Percentiles rank a stretch among this genome's conserved stretches.
Evolutionary conservation across 2,329 filamentous ascomycete genomes (phyloP).

Genomic region (Xylaria sp.): DNA sequence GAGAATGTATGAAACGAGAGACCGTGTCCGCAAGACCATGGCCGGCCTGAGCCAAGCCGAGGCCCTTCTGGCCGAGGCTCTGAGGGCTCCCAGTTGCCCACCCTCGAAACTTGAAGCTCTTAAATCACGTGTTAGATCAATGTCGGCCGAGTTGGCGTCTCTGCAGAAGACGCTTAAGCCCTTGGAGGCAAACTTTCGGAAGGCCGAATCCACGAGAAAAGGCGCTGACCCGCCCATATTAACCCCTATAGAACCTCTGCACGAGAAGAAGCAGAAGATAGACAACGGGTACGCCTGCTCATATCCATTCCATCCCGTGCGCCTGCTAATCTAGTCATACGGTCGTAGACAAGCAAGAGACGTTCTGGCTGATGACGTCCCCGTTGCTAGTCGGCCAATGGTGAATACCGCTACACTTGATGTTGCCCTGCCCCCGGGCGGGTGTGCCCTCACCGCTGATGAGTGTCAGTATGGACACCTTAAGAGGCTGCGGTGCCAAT

Average conservation of each 20-base stretch:
- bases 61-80: not conserved
- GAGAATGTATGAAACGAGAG: slow-evolving; percentile 10
- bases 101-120: not conserved
- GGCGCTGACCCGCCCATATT: not conserved
- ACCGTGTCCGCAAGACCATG: not conserved
- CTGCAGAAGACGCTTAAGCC: slow-evolving; percentile 14
- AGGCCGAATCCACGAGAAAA: not conserved
- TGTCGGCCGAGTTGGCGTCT: not conserved
- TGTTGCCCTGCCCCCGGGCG: not conserved
- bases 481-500: slow-evolving; percentile 17
- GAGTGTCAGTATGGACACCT: slow-evolving; percentile 28
- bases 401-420: slow-evolving; percentile 26
- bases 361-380: not conserved
- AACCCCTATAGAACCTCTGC: not conserved
- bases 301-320: not conserved
- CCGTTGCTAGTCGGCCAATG: not conserved
- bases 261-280: slow-evolving; percentile 6
- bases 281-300: slow-evolving; percentile 6
- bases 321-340: not conserved
- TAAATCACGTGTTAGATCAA: slow-evolving; percentile 1
- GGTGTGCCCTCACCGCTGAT: slow-evolving; percentile 16
- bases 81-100: not conserved
- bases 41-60: not conserved
- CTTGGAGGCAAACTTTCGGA: slow-evolving; percentile 22
- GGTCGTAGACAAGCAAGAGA: not conserved